A percentile compares a stretch with the other conserved stretches of the same genome.
These are phyloP conservation scores for Elsinoe batatas DNA, from an alignment of 2,329 filamentous ascomycete species.

Conservation along the genomic window DNA sequence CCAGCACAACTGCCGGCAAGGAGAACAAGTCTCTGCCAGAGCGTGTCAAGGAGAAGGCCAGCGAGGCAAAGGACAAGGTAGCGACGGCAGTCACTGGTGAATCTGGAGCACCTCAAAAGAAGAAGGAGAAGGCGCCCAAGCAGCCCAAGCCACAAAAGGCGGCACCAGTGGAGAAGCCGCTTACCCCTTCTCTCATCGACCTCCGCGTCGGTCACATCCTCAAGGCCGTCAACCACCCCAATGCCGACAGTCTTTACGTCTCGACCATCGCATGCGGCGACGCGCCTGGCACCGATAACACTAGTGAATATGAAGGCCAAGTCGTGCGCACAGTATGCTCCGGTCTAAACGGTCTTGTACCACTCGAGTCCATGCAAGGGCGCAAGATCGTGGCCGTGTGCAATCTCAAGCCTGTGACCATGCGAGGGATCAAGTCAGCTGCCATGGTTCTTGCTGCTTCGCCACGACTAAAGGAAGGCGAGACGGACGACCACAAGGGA, in stretches of 20 bases:
- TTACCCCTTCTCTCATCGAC: constrained; percentile 80
- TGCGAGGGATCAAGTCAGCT: constrained; percentile 74
- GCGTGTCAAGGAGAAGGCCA: constrained; percentile 43
- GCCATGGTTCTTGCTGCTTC: constrained; percentile 96
- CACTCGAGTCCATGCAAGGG: constrained; percentile 91
- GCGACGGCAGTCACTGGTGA: constrained; percentile 37
- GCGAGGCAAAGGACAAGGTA: constrained; percentile 44
- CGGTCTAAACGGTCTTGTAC: constrained; percentile 84
- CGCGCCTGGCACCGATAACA: constrained; percentile 74
- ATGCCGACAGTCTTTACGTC: constrained; percentile 91
- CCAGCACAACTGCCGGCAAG: constrained; percentile 32
- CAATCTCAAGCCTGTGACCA: constrained; percentile 98
- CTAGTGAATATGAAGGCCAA: constrained; percentile 81
- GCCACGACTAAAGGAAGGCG: constrained; percentile 70
- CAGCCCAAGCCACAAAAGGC: constrained; percentile 60
- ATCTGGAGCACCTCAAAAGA: constrained; percentile 30
- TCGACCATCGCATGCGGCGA: constrained; percentile 94
- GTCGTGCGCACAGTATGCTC: constrained; percentile 93
- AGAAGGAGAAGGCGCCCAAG: constrained; percentile 89
- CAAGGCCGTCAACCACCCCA: constrained; percentile 89
- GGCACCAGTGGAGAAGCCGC: constrained; percentile 56
- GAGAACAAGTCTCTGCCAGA: constrained; percentile 39
- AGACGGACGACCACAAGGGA: constrained; percentile 73
- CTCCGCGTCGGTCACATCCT: constrained; percentile 95
- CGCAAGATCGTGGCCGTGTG: constrained; percentile 92